phyloP scores from a whole-genome alignment of 2,329 filamentous ascomycete species.

The Diaporthe citri region DNA sequence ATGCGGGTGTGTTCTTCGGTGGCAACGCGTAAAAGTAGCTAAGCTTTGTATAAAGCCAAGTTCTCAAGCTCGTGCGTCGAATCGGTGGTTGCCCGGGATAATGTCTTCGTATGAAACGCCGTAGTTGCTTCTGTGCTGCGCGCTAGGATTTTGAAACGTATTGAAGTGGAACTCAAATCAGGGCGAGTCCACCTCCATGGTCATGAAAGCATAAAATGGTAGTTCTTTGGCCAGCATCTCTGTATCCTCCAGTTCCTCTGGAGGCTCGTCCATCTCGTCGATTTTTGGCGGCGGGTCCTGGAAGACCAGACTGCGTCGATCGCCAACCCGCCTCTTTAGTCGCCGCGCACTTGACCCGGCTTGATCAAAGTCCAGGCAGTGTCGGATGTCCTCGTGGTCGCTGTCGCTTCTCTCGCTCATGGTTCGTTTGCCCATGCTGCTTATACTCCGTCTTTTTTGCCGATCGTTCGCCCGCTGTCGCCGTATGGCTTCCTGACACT shows the following conservation, averaged over 20 bases:
- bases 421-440: slow-evolving; percentile 65
- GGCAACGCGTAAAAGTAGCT: background rate
- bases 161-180: slow-evolving; percentile 34
- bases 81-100: slow-evolving; percentile 27
- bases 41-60: background rate
- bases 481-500: slow-evolving; percentile 52
- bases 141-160: background rate
- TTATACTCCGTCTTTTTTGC: slow-evolving; percentile 61
- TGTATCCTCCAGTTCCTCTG: slow-evolving; percentile 57
- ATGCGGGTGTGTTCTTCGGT: background rate
- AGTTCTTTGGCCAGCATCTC: slow-evolving; percentile 61
- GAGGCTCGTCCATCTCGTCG: slow-evolving; percentile 67
- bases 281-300: slow-evolving; percentile 64
- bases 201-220: slow-evolving; percentile 65
- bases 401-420: slow-evolving; percentile 66
- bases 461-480: slow-evolving; percentile 59
- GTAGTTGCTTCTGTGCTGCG: slow-evolving; percentile 1
- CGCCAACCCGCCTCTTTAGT: slow-evolving; percentile 59
- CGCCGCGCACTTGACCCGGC: slow-evolving; percentile 62
- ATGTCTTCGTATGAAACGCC: slow-evolving; percentile 10
- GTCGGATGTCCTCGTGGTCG: slow-evolving; percentile 56
- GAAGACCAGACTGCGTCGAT: slow-evolving; percentile 62
- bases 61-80: background rate
- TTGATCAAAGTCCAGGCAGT: slow-evolving; percentile 55
- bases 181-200: slow-evolving; percentile 63